Base-by-base conservation (phyloP, 768 basidiomycete species). In the Xerocomus brunneocitrinus region DNA sequence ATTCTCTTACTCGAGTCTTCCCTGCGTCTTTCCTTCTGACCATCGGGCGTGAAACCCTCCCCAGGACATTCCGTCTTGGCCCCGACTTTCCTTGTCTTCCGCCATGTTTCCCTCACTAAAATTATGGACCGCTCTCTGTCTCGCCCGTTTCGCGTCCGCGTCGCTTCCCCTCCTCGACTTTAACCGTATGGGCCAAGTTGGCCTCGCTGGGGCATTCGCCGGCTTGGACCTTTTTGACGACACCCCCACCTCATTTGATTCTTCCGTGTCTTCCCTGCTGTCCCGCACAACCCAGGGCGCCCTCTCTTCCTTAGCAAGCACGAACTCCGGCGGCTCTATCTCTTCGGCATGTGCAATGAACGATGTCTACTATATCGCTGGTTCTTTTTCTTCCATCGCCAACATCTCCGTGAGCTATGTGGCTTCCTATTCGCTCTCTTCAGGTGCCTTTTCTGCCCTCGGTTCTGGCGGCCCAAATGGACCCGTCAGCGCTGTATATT, bases 131-230 rank as follows among this genome's bases (percentile, higher is more conserved):
- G 10, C 59, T 41, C 16, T 45, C 30, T 53, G 67, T 45, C 40
- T 68, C 38, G 54, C 55, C 3, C 36, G 44, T 24, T 13, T 56
- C 52, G 62, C 44, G 22, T 64, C 61, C 54, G 79, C 77, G 8
- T 67, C 75, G 6, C 71, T 82, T 13, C 83, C 83, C 6, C 72
- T 75, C 55, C 75, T 89, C 62, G 87, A 89, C 69, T 87, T 84
- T 63, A 72, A 77, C 61, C 85, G 87, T 49, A 95, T 99, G 91
- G 95, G 95, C 58, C 85, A 79, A 50, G 93, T 98, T 47, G 93
- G 85, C 52, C 77, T 98, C 39, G 84, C 86, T 27, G 95, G 95
- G 53, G 78, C 89, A 32, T 99, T 98, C 66, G 80, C 87, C 24
- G 95, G 94, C 42, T 75, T 99, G 56, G 87, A 87, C 65, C 64